Percentiles rank a stretch among this genome's conserved stretches.
Conservation (phyloP, 192 early-diverging fungal species). For the Coemansia sp. region DNA sequence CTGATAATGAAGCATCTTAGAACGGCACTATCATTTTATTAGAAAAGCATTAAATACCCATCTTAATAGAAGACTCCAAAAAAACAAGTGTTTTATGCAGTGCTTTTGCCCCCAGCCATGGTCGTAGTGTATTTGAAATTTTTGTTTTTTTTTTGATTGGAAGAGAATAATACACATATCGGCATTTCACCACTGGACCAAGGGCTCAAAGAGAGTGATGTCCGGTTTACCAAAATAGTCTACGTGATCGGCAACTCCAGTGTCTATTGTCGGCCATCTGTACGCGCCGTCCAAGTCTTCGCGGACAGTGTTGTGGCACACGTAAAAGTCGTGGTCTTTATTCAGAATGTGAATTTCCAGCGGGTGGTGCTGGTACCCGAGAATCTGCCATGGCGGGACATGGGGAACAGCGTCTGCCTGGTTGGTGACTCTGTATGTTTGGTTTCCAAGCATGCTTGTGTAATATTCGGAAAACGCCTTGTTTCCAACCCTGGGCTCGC, state of each 20-base stretch:
- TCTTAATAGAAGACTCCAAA: background rate
- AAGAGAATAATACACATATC: too few species aligned
- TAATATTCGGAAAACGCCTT: conserved; percentile 48
- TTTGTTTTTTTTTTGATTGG: too few species aligned
- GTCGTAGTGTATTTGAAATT: too few species aligned
- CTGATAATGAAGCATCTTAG: too few species aligned
- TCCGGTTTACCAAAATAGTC: conserved; percentile 55
- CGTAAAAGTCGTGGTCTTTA: conserved; percentile 45
- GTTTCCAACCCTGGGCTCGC: conserved; percentile 49
- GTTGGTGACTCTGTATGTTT: conserved; percentile 50
- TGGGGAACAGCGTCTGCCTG: conserved; percentile 51
- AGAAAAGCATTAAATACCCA: too few species aligned
- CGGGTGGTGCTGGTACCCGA: conserved; percentile 55
- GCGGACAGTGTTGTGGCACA: conserved; percentile 50
- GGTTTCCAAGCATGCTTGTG: conserved; percentile 42
- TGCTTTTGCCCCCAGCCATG: too few species aligned
- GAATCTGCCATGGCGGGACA: conserved; percentile 53
- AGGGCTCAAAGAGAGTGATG: conserved; percentile 32
- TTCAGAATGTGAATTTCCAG: conserved; percentile 53
- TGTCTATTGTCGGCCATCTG: conserved; percentile 55
- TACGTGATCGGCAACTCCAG: conserved; percentile 46
- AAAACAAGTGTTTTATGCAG: background rate
- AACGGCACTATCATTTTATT: too few species aligned
- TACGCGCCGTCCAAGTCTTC: conserved; percentile 53
- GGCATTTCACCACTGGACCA: conserved; percentile 36